phyloP scores from a whole-genome alignment of 2,329 filamentous ascomycete species.

The Phaeosphaeria sp. region DNA sequence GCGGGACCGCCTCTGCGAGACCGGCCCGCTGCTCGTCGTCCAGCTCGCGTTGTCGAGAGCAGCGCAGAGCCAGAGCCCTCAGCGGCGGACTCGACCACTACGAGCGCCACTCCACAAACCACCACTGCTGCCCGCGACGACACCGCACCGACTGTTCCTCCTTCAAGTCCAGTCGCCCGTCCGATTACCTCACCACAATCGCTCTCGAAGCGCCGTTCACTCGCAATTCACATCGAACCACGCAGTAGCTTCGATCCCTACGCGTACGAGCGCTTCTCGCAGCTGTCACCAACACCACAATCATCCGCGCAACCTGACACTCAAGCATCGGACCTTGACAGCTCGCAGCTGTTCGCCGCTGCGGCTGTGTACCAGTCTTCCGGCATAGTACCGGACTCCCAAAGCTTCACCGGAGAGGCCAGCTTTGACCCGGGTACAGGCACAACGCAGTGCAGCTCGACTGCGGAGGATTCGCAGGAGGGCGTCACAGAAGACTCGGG shows the following conservation, averaged over 20 bases:
- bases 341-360: slow-evolving; percentile 18
- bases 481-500: slow-evolving; percentile 18
- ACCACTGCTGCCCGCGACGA: slow-evolving; percentile 6
- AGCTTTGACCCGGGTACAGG: slow-evolving; percentile 29
- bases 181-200: slow-evolving; percentile 5
- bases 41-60: slow-evolving; percentile 18
- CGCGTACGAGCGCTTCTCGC: slow-evolving; percentile 30
- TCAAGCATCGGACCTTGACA: slow-evolving; percentile 21
- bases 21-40: slow-evolving; percentile 10
- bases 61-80: slow-evolving; percentile 14
- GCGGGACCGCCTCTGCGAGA: background rate
- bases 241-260: slow-evolving; percentile 25
- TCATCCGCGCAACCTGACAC: slow-evolving; percentile 1
- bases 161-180: slow-evolving; percentile 1
- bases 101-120: background rate
- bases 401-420: slow-evolving; percentile 26
- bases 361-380: slow-evolving; percentile 6
- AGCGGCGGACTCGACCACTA: background rate
- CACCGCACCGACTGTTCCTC: background rate
- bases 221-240: slow-evolving; percentile 21
- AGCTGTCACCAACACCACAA: slow-evolving; percentile 13
- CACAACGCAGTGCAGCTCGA: slow-evolving; percentile 9
- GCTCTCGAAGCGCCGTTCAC: slow-evolving; percentile 8
- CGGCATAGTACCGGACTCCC: slow-evolving; percentile 37
- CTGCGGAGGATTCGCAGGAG: slow-evolving; percentile 8